phyloP scores from a whole-genome alignment of 1,284 basidiomycete species.

The Rhodotorula glutinis region DNA sequence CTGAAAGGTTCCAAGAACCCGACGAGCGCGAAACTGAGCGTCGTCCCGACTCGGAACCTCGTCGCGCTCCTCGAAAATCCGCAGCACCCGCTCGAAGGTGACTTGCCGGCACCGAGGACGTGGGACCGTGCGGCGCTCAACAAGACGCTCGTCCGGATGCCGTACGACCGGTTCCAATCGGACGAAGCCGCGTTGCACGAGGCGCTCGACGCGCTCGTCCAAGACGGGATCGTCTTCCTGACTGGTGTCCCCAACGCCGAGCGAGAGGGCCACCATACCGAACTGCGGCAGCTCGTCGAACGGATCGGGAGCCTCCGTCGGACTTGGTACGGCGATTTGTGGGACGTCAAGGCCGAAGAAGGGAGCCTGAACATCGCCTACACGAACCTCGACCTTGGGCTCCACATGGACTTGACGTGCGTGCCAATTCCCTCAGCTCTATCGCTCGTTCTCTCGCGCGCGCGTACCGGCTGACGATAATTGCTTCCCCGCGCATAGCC shows the following conservation, averaged over 20 bases:
- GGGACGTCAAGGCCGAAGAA: slow-evolving; percentile 73
- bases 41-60: slow-evolving; percentile 52
- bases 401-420: slow-evolving; percentile 89
- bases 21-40: slow-evolving; percentile 47
- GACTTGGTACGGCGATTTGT: slow-evolving; percentile 86
- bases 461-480: not conserved
- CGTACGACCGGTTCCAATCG: slow-evolving; percentile 22
- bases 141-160: slow-evolving; percentile 1
- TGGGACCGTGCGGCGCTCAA: slow-evolving; percentile 23
- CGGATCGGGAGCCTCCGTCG: slow-evolving; percentile 71
- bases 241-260: slow-evolving; percentile 60
- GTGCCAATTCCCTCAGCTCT: slow-evolving; percentile 47
- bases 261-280: slow-evolving; percentile 55
- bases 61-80: slow-evolving; percentile 1
- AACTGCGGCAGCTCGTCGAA: slow-evolving; percentile 62
- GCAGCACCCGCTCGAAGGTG: slow-evolving; percentile 3
- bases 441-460: too few relatives aligned
- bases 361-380: slow-evolving; percentile 90
- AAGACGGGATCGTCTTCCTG: slow-evolving; percentile 57
- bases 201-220: slow-evolving; percentile 50
- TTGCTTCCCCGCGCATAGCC: slow-evolving; percentile 25
- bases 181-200: slow-evolving; percentile 34
- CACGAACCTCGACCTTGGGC: slow-evolving; percentile 80
- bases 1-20: slow-evolving; percentile 21
- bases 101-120: slow-evolving; percentile 2